phyloP scores from a whole-genome alignment of 2,329 filamentous ascomycete species.

The Coniella vitis region DNA sequence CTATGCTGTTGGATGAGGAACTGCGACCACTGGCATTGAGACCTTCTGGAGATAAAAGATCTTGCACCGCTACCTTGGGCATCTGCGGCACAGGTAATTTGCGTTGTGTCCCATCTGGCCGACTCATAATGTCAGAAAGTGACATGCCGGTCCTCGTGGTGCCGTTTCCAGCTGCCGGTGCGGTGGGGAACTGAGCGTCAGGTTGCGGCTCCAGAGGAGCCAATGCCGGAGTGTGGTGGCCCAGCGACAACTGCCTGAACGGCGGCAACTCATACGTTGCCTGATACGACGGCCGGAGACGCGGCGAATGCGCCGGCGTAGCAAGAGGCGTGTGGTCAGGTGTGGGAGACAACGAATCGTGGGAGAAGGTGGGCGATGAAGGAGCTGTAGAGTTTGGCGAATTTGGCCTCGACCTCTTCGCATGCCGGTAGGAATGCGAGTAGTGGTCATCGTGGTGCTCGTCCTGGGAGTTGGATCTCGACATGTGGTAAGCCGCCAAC shows the following conservation, averaged over 20 bases:
- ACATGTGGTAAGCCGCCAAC: constrained; percentile 89
- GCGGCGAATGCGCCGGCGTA: constrained; percentile 90
- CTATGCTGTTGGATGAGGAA: constrained; percentile 70
- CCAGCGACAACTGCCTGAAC: constrained; percentile 58
- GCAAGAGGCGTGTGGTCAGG: constrained; percentile 98
- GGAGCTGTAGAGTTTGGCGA: constrained; percentile 94
- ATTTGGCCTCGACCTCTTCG: constrained; percentile 86
- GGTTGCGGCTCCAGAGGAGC: constrained; percentile 53
- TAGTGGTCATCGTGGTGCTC: constrained; percentile 74
- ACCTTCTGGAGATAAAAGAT: constrained; percentile 64
- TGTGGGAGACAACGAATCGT: constrained; percentile 90
- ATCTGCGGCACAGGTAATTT: constrained; percentile 88
- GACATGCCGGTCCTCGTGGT: constrained; percentile 60
- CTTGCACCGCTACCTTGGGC: constrained; percentile 83
- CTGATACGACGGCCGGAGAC: constrained; percentile 66
- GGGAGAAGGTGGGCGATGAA: constrained; percentile 91
- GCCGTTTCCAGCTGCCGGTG: constrained; percentile 31
- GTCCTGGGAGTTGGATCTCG: constrained; percentile 75
- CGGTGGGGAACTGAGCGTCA: constrained; percentile 34
- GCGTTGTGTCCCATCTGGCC: constrained; percentile 76
- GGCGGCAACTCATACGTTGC: constrained; percentile 76
- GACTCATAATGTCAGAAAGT: constrained; percentile 87
- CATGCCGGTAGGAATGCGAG: constrained; percentile 56
- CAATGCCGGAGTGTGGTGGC: constrained; percentile 47
- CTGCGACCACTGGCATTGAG: constrained; percentile 70